phyloP scores from a whole-genome alignment of 1,284 basidiomycete genomes.

The Ustilago esculenta region DNA sequence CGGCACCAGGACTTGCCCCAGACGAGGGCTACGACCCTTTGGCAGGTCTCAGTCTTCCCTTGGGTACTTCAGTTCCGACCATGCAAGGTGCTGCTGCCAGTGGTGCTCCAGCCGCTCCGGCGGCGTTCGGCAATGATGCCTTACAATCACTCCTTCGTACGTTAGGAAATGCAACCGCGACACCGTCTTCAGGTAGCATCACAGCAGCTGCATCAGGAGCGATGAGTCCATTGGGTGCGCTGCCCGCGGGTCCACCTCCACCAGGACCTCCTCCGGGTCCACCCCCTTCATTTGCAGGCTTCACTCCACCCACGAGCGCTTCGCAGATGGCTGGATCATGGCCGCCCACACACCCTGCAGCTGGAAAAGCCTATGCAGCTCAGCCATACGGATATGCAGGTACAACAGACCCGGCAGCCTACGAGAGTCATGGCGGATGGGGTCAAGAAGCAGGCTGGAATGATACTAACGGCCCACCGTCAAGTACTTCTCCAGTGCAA shows the following conservation, averaged over 20 bases:
- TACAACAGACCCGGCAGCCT: not conserved
- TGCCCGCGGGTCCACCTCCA: slow-evolving; percentile 15
- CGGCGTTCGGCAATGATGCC: slow-evolving; percentile 28
- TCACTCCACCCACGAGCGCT: not conserved
- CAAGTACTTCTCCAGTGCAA: slow-evolving; percentile 6
- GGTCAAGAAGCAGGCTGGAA: slow-evolving; percentile 10
- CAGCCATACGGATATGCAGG: slow-evolving; percentile 6
- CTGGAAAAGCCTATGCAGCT: slow-evolving; percentile 1
- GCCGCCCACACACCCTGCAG: slow-evolving; percentile 24
- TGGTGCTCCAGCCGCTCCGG: not conserved
- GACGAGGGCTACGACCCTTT: slow-evolving; percentile 26
- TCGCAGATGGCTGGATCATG: slow-evolving; percentile 18
- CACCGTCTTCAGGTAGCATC: not conserved
- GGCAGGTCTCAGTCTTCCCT: slow-evolving; percentile 15
- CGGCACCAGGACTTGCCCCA: not conserved
- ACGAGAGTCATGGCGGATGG: slow-evolving; percentile 8
- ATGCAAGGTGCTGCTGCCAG: not conserved
- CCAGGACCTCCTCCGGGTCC: slow-evolving; percentile 34
- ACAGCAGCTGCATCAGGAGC: slow-evolving; percentile 1
- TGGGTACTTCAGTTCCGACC: not conserved
- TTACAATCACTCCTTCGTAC: slow-evolving; percentile 38
- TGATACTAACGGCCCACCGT: not conserved
- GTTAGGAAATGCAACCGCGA: slow-evolving; percentile 27
- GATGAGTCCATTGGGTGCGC: slow-evolving; percentile 6
- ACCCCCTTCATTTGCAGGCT: slow-evolving; percentile 13